A percentile compares a stretch with the other conserved stretches of the same genome.
Conservation (phyloP, 208 protist genomes). For the Leishmania guyanensis region DNA sequence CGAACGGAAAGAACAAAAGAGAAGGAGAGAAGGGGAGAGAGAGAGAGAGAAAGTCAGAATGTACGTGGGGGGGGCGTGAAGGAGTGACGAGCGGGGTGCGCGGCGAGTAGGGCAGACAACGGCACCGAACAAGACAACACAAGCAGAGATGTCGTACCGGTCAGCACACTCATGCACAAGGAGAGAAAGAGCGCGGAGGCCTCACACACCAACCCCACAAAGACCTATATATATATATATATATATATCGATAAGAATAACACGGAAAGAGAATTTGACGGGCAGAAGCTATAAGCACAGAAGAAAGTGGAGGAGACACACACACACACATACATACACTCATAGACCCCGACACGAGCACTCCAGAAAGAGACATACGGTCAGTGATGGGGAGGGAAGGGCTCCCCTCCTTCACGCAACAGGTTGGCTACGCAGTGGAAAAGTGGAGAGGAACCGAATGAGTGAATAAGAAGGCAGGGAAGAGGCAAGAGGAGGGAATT, state of each 20-base stretch:
- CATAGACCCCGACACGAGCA: not conserved
- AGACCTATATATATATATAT: not conserved
- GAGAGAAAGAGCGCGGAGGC: too few relatives aligned
- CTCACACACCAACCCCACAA: not conserved
- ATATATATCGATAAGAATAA: slow-evolving; percentile 13
- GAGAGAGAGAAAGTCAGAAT: too few relatives aligned
- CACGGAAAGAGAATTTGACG: slow-evolving; percentile 5
- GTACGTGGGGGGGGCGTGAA: too few relatives aligned
- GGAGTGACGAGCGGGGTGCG: too few relatives aligned
- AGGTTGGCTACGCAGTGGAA: not conserved
- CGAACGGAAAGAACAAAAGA: too few relatives aligned
- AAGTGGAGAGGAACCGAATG: not conserved
- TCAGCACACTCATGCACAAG: too few relatives aligned
- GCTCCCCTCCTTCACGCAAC: not conserved
- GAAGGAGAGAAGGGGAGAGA: too few relatives aligned
- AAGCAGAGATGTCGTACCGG: too few relatives aligned
- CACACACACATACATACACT: not conserved
- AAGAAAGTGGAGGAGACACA: slow-evolving; percentile 6
- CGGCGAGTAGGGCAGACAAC: too few relatives aligned
- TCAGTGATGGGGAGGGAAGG: too few relatives aligned
- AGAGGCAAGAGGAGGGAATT: slow-evolving; percentile 25
- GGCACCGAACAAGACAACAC: too few relatives aligned
- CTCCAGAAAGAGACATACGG: not conserved
- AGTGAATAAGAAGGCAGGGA: not conserved
- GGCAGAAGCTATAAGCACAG: too few relatives aligned